These are phyloP conservation scores for Blastobotrys petasosporus DNA, from an alignment of 1,139 yeast genomes.

Conservation along the genomic window DNA sequence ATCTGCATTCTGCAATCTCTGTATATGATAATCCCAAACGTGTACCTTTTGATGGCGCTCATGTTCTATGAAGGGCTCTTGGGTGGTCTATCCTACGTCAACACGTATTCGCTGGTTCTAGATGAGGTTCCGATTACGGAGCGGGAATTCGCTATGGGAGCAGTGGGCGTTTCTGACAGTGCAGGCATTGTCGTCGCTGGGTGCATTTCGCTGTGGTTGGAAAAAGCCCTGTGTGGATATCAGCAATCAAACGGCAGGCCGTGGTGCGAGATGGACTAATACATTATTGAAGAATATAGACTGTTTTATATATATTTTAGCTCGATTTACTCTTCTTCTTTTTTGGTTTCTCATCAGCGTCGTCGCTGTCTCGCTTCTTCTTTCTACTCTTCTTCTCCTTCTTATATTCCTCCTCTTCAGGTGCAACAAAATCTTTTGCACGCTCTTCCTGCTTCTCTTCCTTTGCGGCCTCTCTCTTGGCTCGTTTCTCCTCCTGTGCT, in stretches of 20 bases:
- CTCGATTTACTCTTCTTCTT: conserved; percentile 18
- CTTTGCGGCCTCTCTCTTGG: conserved; percentile 66
- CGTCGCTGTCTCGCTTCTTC: conserved; percentile 23
- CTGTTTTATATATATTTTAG: not conserved
- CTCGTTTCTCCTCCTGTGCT: conserved; percentile 70
- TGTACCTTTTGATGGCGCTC: conserved; percentile 57
- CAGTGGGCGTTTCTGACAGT: conserved; percentile 90
- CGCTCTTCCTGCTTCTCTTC: conserved; percentile 63
- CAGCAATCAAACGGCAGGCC: conserved; percentile 45
- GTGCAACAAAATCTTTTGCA: conserved; percentile 76
- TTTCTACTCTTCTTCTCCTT: conserved; percentile 26
- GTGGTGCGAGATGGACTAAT: conserved; percentile 33
- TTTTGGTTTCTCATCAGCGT: conserved; percentile 18
- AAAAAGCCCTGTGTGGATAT: conserved; percentile 60
- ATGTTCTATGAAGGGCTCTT: conserved; percentile 78
- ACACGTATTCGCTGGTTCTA: conserved; percentile 73
- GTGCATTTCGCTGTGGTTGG: conserved; percentile 63
- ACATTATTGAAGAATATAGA: not conserved
- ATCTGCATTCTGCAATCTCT: conserved; percentile 61
- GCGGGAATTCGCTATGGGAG: conserved; percentile 85
- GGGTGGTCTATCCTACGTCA: conserved; percentile 87
- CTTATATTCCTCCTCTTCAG: conserved; percentile 58
- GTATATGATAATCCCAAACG: conserved; percentile 52
- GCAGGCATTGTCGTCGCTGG: conserved; percentile 85
- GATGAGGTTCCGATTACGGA: conserved; percentile 51